Conservation (phyloP, 2,329 filamentous ascomycete species). For the Periconia digitata region DNA sequence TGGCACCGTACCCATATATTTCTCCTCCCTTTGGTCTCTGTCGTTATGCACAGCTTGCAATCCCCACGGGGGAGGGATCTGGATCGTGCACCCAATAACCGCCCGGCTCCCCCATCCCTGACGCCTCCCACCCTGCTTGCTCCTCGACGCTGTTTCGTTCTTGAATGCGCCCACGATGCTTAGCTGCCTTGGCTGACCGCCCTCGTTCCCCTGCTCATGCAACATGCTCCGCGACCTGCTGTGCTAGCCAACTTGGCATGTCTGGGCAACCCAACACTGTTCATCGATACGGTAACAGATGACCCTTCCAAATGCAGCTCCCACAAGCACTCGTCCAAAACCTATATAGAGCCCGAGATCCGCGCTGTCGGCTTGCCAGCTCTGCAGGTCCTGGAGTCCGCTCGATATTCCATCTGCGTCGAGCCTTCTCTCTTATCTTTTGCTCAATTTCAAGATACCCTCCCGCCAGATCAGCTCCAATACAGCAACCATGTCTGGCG, state of each 20-base stretch:
- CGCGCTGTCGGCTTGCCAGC: conserved; percentile 11
- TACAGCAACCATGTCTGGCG: conserved; percentile 26
- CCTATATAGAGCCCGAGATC: conserved; percentile 5
- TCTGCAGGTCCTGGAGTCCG: conserved; percentile 6
- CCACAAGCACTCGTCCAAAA: conserved; percentile 6
- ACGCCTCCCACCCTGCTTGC: too few species aligned
- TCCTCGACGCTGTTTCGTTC: conserved; percentile 3
- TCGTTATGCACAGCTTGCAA: too few species aligned
- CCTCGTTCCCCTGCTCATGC: conserved; percentile 27
- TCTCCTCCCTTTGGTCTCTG: neutral
- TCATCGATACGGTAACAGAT: conserved; percentile 21
- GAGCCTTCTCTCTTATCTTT: conserved; percentile 9
- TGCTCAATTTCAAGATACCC: neutral
- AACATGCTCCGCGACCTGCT: conserved; percentile 19
- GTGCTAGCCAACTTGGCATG: conserved; percentile 30
- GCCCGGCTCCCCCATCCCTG: too few species aligned
- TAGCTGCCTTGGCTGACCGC: conserved; percentile 27
- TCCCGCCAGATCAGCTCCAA: neutral
- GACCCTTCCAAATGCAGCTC: conserved; percentile 9
- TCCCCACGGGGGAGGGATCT: neutral
- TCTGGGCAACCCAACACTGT: conserved; percentile 28
- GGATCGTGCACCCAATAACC: too few species aligned
- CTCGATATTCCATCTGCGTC: conserved; percentile 2
- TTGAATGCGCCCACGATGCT: conserved; percentile 23
- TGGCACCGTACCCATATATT: too few species aligned